Evolutionary conservation across 176 grass and related monocot genomes (phyloP).

Genomic region (Thinopyrum elongatum): DNA sequence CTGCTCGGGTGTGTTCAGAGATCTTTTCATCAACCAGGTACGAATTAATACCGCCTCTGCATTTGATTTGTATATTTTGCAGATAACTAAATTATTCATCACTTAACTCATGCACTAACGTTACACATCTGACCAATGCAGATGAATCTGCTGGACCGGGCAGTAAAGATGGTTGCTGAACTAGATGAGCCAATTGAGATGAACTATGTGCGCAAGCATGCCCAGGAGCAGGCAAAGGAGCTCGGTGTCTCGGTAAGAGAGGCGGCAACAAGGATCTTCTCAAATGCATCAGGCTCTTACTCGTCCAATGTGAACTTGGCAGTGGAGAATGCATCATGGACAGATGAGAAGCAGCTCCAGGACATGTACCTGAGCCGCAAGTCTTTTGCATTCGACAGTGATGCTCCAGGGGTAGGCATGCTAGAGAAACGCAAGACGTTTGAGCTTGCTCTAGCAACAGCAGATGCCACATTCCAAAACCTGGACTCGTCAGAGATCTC

Average conservation of each 20-base stretch:
- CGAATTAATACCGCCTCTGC: background rate
- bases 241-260: slow-evolving; percentile 75
- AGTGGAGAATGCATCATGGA: slow-evolving; percentile 98
- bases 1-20: slow-evolving; percentile 97
- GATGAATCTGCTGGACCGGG: slow-evolving; percentile 97
- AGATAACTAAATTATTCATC: background rate
- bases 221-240: slow-evolving; percentile 80
- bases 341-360: slow-evolving; percentile 95
- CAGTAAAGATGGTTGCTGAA: slow-evolving; percentile 95
- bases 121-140: slow-evolving; percentile 37
- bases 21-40: slow-evolving; percentile 99
- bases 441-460: slow-evolving; percentile 85
- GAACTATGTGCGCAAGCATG: slow-evolving; percentile 97
- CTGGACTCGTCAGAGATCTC: slow-evolving; percentile 98
- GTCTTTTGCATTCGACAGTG: slow-evolving; percentile 86
- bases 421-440: slow-evolving; percentile 84
- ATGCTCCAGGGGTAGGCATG: slow-evolving; percentile 91
- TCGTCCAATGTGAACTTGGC: slow-evolving; percentile 96
- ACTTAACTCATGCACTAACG: slow-evolving; percentile 9
- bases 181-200: slow-evolving; percentile 88
- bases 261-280: slow-evolving; percentile 95
- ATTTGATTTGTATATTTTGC: slow-evolving; percentile 14
- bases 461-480: slow-evolving; percentile 98
- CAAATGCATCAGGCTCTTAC: slow-evolving; percentile 96
- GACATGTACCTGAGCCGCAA: slow-evolving; percentile 99